phyloP scores from a whole-genome alignment of 2,329 filamentous ascomycete species.

The Aureobasidium sp. region DNA sequence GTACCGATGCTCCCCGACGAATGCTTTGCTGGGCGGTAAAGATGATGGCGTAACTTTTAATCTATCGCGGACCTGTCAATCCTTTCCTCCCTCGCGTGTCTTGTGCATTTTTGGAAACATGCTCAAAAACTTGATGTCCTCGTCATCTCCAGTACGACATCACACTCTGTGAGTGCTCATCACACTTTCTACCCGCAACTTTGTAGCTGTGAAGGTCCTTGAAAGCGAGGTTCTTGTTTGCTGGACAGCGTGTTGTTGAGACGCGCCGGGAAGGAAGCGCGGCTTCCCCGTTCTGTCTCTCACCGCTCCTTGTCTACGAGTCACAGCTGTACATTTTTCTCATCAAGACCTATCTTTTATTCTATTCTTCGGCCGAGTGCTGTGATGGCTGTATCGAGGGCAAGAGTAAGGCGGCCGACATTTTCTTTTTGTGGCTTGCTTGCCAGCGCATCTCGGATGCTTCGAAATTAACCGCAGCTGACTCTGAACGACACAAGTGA shows the following conservation, averaged over 20 bases:
- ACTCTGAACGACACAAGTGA: background rate
- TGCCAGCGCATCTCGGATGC: conserved; percentile 5
- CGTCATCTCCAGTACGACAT: conserved; percentile 4
- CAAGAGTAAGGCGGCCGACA: background rate
- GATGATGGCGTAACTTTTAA: conserved; percentile 6
- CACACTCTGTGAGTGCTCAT: background rate
- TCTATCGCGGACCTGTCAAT: conserved; percentile 12
- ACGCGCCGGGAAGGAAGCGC: background rate
- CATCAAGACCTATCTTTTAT: background rate
- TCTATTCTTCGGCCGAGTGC: background rate
- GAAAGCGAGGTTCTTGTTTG: background rate
- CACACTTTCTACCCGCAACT: conserved; percentile 7
- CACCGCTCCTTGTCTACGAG: background rate
- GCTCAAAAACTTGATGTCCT: background rate
- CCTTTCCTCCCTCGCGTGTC: background rate
- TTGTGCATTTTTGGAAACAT: conserved; percentile 10
- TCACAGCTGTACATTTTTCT: background rate
- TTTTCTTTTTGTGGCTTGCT: background rate
- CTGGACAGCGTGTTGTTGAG: background rate
- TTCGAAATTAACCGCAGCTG: background rate
- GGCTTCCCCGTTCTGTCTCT: background rate
- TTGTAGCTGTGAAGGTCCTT: background rate
- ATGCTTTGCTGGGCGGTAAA: conserved; percentile 5
- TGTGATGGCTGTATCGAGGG: background rate
- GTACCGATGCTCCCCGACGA: conserved; percentile 9